Evolutionary conservation across 2,329 filamentous ascomycete genomes (phyloP).

Genomic region (Nectriaceae sp.): DNA sequence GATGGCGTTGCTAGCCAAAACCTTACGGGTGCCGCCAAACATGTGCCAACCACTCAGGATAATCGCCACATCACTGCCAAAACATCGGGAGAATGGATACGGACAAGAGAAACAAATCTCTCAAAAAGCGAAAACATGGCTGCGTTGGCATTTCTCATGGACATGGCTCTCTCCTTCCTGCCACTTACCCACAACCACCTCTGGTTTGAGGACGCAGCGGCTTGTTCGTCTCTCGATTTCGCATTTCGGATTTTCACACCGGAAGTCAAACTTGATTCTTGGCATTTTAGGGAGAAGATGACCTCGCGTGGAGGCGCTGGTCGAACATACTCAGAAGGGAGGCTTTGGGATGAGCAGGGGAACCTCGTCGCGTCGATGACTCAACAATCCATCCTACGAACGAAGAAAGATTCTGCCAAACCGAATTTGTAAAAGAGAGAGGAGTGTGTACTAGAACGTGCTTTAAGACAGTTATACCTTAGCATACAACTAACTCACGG

Average conservation of each 20-base stretch:
- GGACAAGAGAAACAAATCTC: constrained; percentile 21
- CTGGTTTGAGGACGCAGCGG: constrained; percentile 45
- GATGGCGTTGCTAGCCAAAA: constrained; percentile 48
- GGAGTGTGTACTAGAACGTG: no score
- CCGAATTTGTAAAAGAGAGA: background rate
- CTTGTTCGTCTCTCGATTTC: constrained; percentile 52
- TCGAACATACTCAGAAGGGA: constrained; percentile 45
- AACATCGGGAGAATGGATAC: constrained; percentile 45
- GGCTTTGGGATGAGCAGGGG: constrained; percentile 47
- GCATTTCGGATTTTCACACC: constrained; percentile 45
- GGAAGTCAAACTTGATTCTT: constrained; percentile 40
- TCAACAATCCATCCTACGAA: constrained; percentile 45
- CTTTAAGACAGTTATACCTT: no score
- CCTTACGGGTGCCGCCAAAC: constrained; percentile 42
- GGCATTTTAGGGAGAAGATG: constrained; percentile 45
- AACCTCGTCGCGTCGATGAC: constrained; percentile 49
- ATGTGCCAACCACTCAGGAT: constrained; percentile 38
- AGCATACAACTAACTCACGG: no score
- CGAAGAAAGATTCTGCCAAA: constrained; percentile 7
- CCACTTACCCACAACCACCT: constrained; percentile 44
- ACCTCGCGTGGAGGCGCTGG: constrained; percentile 41
- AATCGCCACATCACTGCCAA: constrained; percentile 35
- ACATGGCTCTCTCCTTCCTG: constrained; percentile 44
- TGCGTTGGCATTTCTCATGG: constrained; percentile 45
- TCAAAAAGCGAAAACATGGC: constrained; percentile 36